These are phyloP conservation scores for Hymenoscyphus fructigenus DNA, from an alignment of 2,329 filamentous ascomycete genomes.

Conservation along the genomic window DNA sequence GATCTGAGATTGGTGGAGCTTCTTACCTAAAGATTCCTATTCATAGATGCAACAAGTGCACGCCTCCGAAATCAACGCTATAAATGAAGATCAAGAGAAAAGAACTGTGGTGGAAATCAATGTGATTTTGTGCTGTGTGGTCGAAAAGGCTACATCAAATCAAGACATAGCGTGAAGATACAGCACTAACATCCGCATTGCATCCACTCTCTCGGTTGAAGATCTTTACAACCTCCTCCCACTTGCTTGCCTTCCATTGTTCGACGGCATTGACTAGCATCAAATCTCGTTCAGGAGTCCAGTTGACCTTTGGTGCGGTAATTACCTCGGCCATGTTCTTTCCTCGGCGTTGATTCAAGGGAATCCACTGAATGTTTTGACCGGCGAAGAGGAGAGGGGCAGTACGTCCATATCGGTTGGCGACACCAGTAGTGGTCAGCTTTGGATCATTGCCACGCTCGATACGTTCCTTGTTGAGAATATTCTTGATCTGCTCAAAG, in stretches of 20 bases:
- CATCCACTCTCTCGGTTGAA: slow-evolving; percentile 21
- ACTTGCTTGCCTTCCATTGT: slow-evolving; percentile 26
- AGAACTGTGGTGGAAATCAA: neutral
- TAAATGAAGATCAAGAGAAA: neutral
- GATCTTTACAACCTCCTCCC: slow-evolving; percentile 22
- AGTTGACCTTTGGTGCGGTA: slow-evolving; percentile 9
- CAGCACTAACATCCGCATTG: slow-evolving; percentile 12
- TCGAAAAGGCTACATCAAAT: neutral
- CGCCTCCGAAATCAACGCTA: neutral
- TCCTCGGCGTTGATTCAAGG: slow-evolving; percentile 21
- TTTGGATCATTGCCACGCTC: slow-evolving; percentile 20
- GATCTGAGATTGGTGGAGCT: neutral
- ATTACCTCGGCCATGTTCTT: slow-evolving; percentile 1
- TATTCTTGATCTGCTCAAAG: slow-evolving; percentile 28
- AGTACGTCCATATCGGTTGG: slow-evolving; percentile 35
- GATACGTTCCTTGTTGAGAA: slow-evolving; percentile 28
- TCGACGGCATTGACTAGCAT: slow-evolving; percentile 22
- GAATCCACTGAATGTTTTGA: slow-evolving; percentile 29
- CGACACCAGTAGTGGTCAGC: slow-evolving; percentile 28
- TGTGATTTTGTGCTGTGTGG: neutral
- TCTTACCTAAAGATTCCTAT: neutral
- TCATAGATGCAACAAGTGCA: neutral
- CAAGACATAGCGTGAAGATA: slow-evolving; percentile 13
- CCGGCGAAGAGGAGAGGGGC: slow-evolving; percentile 34
- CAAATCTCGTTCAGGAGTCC: slow-evolving; percentile 25